Base-by-base conservation (phyloP, 345 rosid species). In the Salix suchowensis region DNA sequence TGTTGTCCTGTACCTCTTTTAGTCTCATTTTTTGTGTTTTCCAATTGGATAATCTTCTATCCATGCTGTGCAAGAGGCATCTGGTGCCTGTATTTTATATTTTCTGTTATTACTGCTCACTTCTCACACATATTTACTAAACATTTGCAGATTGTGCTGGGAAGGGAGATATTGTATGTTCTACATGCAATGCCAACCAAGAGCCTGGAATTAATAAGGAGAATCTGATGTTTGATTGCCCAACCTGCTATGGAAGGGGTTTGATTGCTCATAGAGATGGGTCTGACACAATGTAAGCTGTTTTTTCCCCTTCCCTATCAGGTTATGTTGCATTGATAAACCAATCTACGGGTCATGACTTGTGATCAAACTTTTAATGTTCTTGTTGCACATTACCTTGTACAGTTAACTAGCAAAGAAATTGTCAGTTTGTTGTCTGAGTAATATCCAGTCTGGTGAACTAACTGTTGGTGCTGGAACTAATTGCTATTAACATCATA, bases 251-350 rank as follows among this genome's bases (percentile, higher is more conserved):
- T 71, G 98, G 97, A 70, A 91, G 97, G 86, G 98, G 99, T 80
- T 88, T 96, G 73, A 83, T 91, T 81, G 99, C 98, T 79, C 99
- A 86, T 82, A 89, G 79, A 87, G 98, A 93, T 82, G 99, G 97
- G 78, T 96, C 98, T 34, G 98, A 96, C 90, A 78, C 99, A 46
- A 82, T 77, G 98, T 93, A 80, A 86, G 87, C 78, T 73, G 70
- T 74, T 79, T 73, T 74, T 23, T 12, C 55, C 19, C 48, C 42
- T 19, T 46, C 50, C 50, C 18, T 4, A 46, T 46, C 50, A 46
- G 50, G 50, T 46, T 46, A 46, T 44, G 50, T 44, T 44, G 50
- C 50, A 3, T 44, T 11, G 5, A 44, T 44, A 1, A 44, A 44
- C 12, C 37, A 48, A 21, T 24, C 13, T 39, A 19, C 70, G 37